Base-by-base conservation (phyloP, 805 yeast species). In the Clavispora phyllophila region DNA sequence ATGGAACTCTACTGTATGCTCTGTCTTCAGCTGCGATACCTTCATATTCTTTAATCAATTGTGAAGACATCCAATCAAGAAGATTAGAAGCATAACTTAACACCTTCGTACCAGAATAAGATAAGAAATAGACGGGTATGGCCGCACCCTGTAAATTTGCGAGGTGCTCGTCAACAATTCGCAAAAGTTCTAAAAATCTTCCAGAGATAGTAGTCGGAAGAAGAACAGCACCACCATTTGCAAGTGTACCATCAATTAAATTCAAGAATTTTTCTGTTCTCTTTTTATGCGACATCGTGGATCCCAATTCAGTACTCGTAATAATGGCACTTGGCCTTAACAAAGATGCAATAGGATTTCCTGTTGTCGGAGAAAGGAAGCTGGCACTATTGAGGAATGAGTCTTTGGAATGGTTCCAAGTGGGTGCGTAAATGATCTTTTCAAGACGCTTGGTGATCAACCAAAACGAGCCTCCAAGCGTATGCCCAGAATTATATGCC, bases 401-500 rank as follows among this genome's bases (percentile, higher is more conserved):
- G 57, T 91, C 98, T 50, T 81, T 81, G 1, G 97, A 82, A 58
- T 93, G 98, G 60, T 90, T 91, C 98, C 98, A 93, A 36, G 85
- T 80, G 2, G 93, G 89, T 0, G 96, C 95, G 61, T 88, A 87
- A 2, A 91, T 69, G n/a, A 90, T 67, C 48, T 83, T 83, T 51
- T 91, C 97, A 14, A 82, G 76, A 47, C 84, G 81, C 43, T 82
- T 81, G 36, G 76, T 74, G 9, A 91, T 61, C 28, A 82, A 68
- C 97, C 97, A 90, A 36, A 90, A 79, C 0, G 95, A 80, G 12
- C 99, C 98, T 47, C 99, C 99, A 23, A 93, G 72, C 0, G 95
- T 74, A 57, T 87, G 96, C 3, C 99, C 99, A 0, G 97, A 82
- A 60, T 86, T 89, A 52, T 82, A 81, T 0, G 97, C 95, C 0